A percentile compares a stretch with the other conserved stretches of the same genome.
phyloP scores from a whole-genome alignment of 306 rosid species.

The Hippophae gyantsensis region DNA sequence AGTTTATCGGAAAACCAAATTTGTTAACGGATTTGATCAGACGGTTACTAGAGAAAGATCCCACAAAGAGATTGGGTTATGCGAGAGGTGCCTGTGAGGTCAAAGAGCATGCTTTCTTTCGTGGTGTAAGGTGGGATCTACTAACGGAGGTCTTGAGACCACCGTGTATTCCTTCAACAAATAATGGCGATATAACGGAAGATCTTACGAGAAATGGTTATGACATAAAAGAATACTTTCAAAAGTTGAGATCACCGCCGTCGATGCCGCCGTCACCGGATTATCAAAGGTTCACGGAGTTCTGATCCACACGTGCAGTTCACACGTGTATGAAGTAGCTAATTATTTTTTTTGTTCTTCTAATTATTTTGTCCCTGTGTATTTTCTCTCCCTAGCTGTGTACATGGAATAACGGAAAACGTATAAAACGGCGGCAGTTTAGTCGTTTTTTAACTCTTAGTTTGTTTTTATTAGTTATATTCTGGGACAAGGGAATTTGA shows the following conservation, averaged over 20 bases:
- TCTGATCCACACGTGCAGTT: constrained; percentile 14
- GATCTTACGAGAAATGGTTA: constrained; percentile 1
- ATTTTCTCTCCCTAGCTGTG: constrained; percentile 11
- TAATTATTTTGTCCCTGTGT: not conserved
- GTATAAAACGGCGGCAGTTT: constrained; percentile 20
- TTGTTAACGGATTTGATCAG: constrained; percentile 55
- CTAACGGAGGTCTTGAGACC: constrained; percentile 64
- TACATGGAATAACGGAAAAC: constrained; percentile 32
- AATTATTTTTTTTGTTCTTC: not conserved
- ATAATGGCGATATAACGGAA: constrained; percentile 23
- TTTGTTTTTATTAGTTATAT: too few species aligned
- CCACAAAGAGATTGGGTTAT: constrained; percentile 58
- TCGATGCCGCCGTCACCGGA: constrained; percentile 54
- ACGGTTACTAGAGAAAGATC: constrained; percentile 66
- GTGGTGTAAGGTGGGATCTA: constrained; percentile 75
- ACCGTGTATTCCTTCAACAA: constrained; percentile 61
- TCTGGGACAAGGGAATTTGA: too few species aligned
- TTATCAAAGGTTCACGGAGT: constrained; percentile 15
- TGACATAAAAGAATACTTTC: constrained; percentile 45
- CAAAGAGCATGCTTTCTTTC: constrained; percentile 68
- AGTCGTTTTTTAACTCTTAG: not conserved
- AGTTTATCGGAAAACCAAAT: constrained; percentile 50
- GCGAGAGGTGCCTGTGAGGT: constrained; percentile 62
- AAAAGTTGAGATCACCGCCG: constrained; percentile 41
- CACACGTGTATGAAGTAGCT: constrained; percentile 11